Base-by-base conservation (phyloP, 176 grass and related monocot genomes). In the Cenchrus fungigraminus region DNA sequence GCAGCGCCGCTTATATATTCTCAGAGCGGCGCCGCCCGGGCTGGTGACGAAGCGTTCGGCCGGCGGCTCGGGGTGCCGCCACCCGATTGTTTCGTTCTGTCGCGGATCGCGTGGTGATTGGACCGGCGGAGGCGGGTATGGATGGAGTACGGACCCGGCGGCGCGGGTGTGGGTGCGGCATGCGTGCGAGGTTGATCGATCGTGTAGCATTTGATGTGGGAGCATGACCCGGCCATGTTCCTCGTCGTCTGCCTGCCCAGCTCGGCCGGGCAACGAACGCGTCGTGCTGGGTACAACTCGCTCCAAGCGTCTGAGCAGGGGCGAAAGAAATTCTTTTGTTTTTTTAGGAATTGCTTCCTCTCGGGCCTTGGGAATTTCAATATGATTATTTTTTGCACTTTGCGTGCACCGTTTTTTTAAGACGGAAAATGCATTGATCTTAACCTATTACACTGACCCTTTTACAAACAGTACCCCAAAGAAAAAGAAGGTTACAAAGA, bases 1-100 rank as follows among this genome's bases (percentile, higher is more conserved):
- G 37, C 29, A 14, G 79, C 56, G 12, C 31, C 17, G 53, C 9
- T 29, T 71, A 83, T 82, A 83, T 83, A 83, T 83, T 64, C 5
- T 56, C 61, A 25, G 25, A 25, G 4, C 74, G 79, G 4, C 74
- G 79, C 51, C 20, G 49, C 25, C 25, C 25, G 25, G 25, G 29
- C 9, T 46, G 40, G 54, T n/a, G 54, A 59, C 73, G 53, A 58
- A 19, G 54, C 8, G 6, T 43, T 19, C 45, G 45, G 6, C 45
- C 45, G 45, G 8, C 74, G 6, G 12, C 31, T 20, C 15, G 14
- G 15, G 14, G 53, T 52, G 50, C 50, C 50, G 50, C 45, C 62
- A 37, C 17, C 61, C 61, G 6, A 40, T 40, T 2, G 34, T 52
- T 65, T 34, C 56, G 13, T 44, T 5, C 8, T 17, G 8, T 2